A percentile compares a stretch with the other conserved stretches of the same genome.
These are phyloP conservation scores for Malassezia arunalokei DNA, from an alignment of 1,284 basidiomycete genomes.

Conservation along the genomic window DNA sequence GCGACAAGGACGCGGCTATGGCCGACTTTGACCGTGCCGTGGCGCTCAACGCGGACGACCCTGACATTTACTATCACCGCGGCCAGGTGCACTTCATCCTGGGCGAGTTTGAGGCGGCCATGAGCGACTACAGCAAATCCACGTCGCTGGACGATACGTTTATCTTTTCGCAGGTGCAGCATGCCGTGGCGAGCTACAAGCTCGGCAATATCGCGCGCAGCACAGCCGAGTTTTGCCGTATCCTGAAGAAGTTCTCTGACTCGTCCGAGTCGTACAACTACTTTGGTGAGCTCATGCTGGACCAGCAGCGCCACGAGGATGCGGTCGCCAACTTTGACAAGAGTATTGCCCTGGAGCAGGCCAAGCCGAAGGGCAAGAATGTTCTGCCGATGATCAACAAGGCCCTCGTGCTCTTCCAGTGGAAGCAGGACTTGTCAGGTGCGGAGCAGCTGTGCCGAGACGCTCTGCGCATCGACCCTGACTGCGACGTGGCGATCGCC, in stretches of 20 bases:
- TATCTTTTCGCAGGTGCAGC: constrained; percentile 90
- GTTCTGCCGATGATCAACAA: constrained; percentile 79
- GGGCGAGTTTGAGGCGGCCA: constrained; percentile 72
- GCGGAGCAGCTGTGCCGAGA: constrained; percentile 78
- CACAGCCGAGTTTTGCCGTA: constrained; percentile 70
- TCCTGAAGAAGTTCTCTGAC: constrained; percentile 33
- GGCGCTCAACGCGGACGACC: constrained; percentile 66
- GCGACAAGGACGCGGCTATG: constrained; percentile 58
- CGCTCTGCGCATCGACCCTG: constrained; percentile 67
- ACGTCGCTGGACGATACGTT: constrained; percentile 69
- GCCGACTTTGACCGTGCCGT: constrained; percentile 84
- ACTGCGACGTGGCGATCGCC: constrained; percentile 91
- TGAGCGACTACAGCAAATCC: constrained; percentile 80
- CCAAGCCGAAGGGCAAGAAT: constrained; percentile 24
- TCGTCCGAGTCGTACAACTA: constrained; percentile 46
- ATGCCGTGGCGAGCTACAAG: constrained; percentile 96
- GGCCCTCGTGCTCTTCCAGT: constrained; percentile 86
- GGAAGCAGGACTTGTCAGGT: constrained; percentile 73
- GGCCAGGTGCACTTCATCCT: constrained; percentile 97
- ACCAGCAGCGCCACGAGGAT: constrained; percentile 78
- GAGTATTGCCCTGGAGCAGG: constrained; percentile 74
- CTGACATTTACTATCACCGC: constrained; percentile 97
- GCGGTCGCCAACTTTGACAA: constrained; percentile 90
- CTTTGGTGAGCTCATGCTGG: constrained; percentile 86
- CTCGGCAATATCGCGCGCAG: constrained; percentile 62